Evolutionary conservation across 2,329 filamentous ascomycete genomes (phyloP), one percentile per base, ranked within the genome.

Genomic region (Thelonectria rubi): DNA sequence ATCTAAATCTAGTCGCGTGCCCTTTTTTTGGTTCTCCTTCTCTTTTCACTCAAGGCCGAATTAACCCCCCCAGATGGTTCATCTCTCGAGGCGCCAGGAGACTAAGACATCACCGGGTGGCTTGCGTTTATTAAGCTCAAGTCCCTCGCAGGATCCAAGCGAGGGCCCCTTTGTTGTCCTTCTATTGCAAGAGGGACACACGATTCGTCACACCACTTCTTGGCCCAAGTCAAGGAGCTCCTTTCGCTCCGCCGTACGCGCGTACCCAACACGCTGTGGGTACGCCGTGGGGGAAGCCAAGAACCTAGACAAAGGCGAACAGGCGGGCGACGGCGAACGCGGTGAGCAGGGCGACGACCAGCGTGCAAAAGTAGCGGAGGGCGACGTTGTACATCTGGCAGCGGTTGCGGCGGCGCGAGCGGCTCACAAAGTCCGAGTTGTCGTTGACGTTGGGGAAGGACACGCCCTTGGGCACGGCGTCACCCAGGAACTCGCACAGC

Each of bases 361-460:
- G 54, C 26, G 61, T 67, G 50, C 66, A 52, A 11, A 69, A 37
- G 52, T 70, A 73, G 17, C 73, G 68, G 1, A 76, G 62, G 8
- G 69, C 62, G 14, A 76, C 73, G 57, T 76, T 77, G 69, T 75
- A 72, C 67, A 74, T 73, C 66, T 77, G 75, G 61, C 73, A 72
- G 46, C 70, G 70, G 69, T 77, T 76, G 34, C 75, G 68, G 26
- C 71, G 68, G 34, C 73, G 70, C 24, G 73, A 75, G 34, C 74
- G 72, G 4, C 64, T 59, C 6, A 78, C 74, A 65, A 78, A 75
- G 62, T 74, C 75, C 18, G 72, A 73, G 64, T 75, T 75, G 64
- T 73, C 72, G 65, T 76, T 77, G 69, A 71, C 71, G 55, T 75
- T 73, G 60, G 75, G 75, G 51, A 85, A 77, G 21, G 71, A 43